A percentile compares a stretch with the other conserved stretches of the same genome.
Conservation (phyloP, 352 stramenopile genomes). For the Phytophthora citricola region DNA sequence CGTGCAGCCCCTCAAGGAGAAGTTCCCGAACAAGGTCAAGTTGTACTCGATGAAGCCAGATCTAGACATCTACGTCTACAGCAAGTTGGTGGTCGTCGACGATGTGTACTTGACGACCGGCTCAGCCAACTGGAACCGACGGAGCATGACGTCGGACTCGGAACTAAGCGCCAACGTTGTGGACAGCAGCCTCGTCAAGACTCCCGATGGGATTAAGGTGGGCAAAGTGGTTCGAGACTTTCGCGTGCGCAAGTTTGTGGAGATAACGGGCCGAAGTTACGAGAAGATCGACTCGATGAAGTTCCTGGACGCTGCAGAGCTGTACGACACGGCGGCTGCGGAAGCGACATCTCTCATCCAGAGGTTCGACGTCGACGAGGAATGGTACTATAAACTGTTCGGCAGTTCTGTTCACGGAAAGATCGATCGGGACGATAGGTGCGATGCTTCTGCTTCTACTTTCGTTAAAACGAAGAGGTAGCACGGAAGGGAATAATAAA, state of each 20-base stretch:
- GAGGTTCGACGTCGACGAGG: conserved; percentile 17
- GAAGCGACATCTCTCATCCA: conserved; percentile 41
- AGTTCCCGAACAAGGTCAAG: conserved; percentile 60
- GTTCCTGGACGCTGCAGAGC: conserved; percentile 46
- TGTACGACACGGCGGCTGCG: conserved; percentile 33
- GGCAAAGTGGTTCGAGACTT: conserved; percentile 49
- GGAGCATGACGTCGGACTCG: conserved; percentile 67
- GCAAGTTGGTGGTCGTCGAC: conserved; percentile 59
- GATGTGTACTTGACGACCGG: conserved; percentile 59
- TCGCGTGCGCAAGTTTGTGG: conserved; percentile 62
- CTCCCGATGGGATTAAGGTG: conserved; percentile 39
- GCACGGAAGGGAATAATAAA: too few species aligned
- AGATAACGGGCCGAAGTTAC: conserved; percentile 52
- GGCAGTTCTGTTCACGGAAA: neutral
- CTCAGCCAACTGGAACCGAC: conserved; percentile 71
- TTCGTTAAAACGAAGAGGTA: too few species aligned
- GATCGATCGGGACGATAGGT: conserved; percentile 26
- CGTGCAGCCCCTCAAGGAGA: conserved; percentile 40
- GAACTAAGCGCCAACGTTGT: conserved; percentile 60
- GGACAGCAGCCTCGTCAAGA: conserved; percentile 34
- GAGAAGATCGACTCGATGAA: conserved; percentile 46
- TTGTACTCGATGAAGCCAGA: conserved; percentile 45
- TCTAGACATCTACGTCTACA: conserved; percentile 60
- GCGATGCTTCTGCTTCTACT: neutral
- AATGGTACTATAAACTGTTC: conserved; percentile 27